Evolutionary conservation across 2,329 filamentous ascomycete species (phyloP).

Genomic region (Diaporthe longicolla): DNA sequence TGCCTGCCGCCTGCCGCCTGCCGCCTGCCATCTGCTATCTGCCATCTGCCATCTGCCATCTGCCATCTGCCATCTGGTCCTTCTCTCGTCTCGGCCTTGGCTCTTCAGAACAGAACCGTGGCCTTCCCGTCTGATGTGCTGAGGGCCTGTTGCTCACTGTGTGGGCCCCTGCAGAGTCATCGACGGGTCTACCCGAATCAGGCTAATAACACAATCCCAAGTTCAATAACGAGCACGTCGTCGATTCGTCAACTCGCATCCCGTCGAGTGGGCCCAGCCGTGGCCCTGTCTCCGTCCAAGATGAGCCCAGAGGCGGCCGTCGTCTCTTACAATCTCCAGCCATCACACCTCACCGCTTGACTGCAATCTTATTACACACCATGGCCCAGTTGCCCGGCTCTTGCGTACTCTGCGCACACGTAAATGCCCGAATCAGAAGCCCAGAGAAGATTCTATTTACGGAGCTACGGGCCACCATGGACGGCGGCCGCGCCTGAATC

Average conservation of each 20-base stretch:
- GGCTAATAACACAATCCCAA: slow-evolving; percentile 36
- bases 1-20: slow-evolving; percentile 5
- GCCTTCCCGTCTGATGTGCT: background rate
- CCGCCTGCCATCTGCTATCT: background rate
- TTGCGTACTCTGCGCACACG: background rate
- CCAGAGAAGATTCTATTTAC: slow-evolving; percentile 4
- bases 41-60: background rate
- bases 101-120: background rate
- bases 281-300: slow-evolving; percentile 30
- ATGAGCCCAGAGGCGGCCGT: slow-evolving; percentile 26
- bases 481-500: too few relatives aligned
- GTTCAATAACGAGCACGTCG: slow-evolving; percentile 29
- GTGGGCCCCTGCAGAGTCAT: slow-evolving; percentile 23
- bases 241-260: slow-evolving; percentile 21
- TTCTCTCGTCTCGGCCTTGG: background rate
- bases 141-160: background rate
- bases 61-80: background rate
- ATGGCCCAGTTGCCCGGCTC: background rate
- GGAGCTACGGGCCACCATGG: too few relatives aligned
- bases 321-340: slow-evolving; percentile 7
- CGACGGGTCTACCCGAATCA: slow-evolving; percentile 38
- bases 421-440: slow-evolving; percentile 14
- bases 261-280: slow-evolving; percentile 24
- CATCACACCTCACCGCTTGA: slow-evolving; percentile 31
- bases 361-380: slow-evolving; percentile 33